Evolutionary conservation across 306 rosid species (phyloP), one percentile per base, ranked within the genome.

Genomic region (Prinsepia uniflora): DNA sequence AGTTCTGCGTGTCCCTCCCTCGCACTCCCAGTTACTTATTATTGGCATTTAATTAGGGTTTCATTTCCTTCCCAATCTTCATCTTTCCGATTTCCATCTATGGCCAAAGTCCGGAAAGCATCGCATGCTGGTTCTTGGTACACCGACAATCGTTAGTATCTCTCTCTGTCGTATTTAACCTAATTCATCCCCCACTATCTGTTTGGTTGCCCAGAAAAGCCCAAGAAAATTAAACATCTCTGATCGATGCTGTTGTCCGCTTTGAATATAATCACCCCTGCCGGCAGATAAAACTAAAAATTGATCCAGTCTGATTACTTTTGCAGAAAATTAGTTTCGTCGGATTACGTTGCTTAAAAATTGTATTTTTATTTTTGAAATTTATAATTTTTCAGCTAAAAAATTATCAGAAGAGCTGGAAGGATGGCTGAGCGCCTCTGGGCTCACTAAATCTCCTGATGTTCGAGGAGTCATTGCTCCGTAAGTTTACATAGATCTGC

Each of bases 111-210:
- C 65, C 75, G 97, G 75, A 87, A 81, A 79, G 82, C 97, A 24
- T 83, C 94, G 43, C 98, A 92, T 74, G 96, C 92, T 48, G 98
- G 98, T 78, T 87, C 94, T 43, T 92, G 98, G 98, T 89, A 92
- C 85, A 86, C 90, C 48, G 84, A 84, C 76, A 81, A 92, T 70
- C 87, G 98, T 92, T 81, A 87, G 98, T 78, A 45, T 30, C 60
- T 77, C 61, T 71, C 52, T 54, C 53, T 18, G 67, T 76, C 56
- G 3, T 30, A 1, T 30, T 15, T 6, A 7, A 47, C 9, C 44
- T 44, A 44, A 41, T 9, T 40, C 39, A 41, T 13, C 22, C 24
- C 36, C 14, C 18, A 30, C 9, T 57, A 4, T 41, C 72, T 24
- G 39, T 60, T 68, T 66, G 22, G 39, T 67, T 53, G 17, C 65